Evolutionary conservation across 163 green algal genomes (phyloP), one percentile per base, ranked within the genome.

Genomic region (Chlamydomonas reinhardtii): DNA sequence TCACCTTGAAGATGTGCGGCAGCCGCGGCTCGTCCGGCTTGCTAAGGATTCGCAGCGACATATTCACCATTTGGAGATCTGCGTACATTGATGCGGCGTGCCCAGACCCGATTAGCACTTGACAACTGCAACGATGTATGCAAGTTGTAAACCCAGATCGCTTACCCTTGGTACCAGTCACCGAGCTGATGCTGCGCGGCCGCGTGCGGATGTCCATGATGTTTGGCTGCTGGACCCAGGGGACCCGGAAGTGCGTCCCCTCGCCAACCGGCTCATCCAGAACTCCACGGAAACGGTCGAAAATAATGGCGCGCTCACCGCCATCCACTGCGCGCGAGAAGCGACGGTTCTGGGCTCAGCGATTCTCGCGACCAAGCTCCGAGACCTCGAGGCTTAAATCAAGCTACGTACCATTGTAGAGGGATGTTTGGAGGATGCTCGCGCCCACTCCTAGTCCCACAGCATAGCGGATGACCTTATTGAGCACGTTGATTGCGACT

Each of bases 1-100:
- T 20, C 66, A 96, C 95, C 92, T 96, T 94, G 90, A 96, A 99
- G 72, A 99, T 99, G 31, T 83, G 85, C 0, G 98, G 76, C 54
- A 99, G 93, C 72, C 91, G 83, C 9, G 95, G 81, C 65, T 97
- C 91, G n/a, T 97, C 91, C 2, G 98, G 98, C 92, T 98, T 99
- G 76, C 95, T 98, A 43, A 99, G 92, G 52, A 99, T 95, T 15
- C 98, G 92, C 54, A 99, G 90, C 31, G 94, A 98, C 93, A 99
- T 98, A 94, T 99, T 99, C 25, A 99, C 98, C 96, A 99, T 99
- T 93, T 99, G 98, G 65, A 99, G 92, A 92, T 99, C 98, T 98
- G 95, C 82, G 37, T 3, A 70, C 12, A 32, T 56, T 56, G 48
- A 56, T 56, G 48, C 14, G 70, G 37, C 34, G 65, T 20, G 14